phyloP scores from a whole-genome alignment of 352 stramenopile species.

The Pythium brachiatum region DNA sequence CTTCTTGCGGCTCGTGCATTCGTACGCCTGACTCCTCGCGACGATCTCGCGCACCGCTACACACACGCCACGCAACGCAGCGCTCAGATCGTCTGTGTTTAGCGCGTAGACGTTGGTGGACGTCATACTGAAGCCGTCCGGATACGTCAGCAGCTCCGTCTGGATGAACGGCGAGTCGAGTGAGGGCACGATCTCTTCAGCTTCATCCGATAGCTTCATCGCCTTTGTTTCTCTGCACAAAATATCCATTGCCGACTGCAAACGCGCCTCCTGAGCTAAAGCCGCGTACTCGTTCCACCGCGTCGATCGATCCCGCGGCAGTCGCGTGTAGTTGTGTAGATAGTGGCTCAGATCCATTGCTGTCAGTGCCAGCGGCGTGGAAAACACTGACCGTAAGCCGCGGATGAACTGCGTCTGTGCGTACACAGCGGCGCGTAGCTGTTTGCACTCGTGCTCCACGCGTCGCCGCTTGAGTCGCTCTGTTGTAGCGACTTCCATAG shows the following conservation, averaged over 20 bases:
- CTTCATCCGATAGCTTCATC: not conserved
- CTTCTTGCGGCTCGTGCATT: constrained; percentile 15
- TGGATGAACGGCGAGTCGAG: not conserved
- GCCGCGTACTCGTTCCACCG: constrained; percentile 13
- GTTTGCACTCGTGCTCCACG: constrained; percentile 10
- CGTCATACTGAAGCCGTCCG: constrained; percentile 21
- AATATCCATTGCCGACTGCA: constrained; percentile 10
- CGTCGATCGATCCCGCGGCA: not conserved
- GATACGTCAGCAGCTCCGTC: not conserved
- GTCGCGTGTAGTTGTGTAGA: not conserved
- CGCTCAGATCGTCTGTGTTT: constrained; percentile 27
- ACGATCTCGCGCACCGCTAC: constrained; percentile 24
- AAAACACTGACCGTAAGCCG: not conserved
- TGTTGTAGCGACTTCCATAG: not conserved
- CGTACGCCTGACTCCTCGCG: constrained; percentile 26
- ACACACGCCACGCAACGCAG: constrained; percentile 16
- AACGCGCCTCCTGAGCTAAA: constrained; percentile 7
- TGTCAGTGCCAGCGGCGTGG: not conserved
- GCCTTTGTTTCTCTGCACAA: constrained; percentile 1
- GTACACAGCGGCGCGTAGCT: constrained; percentile 13
- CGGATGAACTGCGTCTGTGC: constrained; percentile 1
- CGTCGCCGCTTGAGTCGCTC: constrained; percentile 12
- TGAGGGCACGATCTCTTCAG: not conserved
- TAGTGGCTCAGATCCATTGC: constrained; percentile 3
- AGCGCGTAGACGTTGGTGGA: constrained; percentile 31